Evolutionary conservation across 805 yeast species (phyloP).

Genomic region (Kregervanrija pseudodelftensis): DNA sequence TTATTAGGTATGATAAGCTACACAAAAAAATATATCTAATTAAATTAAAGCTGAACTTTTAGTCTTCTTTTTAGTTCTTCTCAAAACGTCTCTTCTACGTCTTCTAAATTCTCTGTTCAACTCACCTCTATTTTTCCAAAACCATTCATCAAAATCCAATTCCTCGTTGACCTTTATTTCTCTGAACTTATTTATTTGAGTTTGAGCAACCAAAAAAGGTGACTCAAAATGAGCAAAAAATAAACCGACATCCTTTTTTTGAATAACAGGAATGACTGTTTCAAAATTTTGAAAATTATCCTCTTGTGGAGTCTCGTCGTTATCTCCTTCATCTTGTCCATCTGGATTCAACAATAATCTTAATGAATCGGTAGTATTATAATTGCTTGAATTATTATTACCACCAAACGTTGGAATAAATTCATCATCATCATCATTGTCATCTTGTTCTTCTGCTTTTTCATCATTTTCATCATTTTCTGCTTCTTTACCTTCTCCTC

Average conservation of each 20-base stretch:
- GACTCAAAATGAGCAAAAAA: conserved; percentile 83
- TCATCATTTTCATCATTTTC: conserved; percentile 6
- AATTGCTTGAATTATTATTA: too few species aligned
- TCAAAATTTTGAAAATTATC: too few species aligned
- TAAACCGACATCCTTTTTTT: conserved; percentile 42
- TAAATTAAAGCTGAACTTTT: conserved; percentile 2
- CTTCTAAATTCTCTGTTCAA: conserved; percentile 70
- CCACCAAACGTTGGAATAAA: conserved; percentile 46
- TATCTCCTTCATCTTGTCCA: too few species aligned
- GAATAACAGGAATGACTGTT: conserved; percentile 17
- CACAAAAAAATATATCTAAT: background rate
- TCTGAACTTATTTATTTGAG: conserved; percentile 61
- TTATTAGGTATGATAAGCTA: too few species aligned
- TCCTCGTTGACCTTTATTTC: conserved; percentile 24
- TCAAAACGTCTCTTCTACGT: conserved; percentile 64
- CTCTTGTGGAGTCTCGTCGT: too few species aligned
- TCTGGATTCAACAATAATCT: conserved; percentile 45
- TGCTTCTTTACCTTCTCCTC: too few species aligned
- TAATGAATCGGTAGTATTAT: conserved; percentile 47
- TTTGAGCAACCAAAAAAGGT: conserved; percentile 80
- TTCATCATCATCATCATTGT: conserved; percentile 32
- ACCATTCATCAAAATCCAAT: conserved; percentile 62
- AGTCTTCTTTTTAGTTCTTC: conserved; percentile 45
- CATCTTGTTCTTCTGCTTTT: conserved; percentile 15
- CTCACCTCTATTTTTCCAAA: conserved; percentile 78